Base-by-base conservation (phyloP, 2,329 filamentous ascomycete genomes). In the Pseudogymnoascus sp. region DNA sequence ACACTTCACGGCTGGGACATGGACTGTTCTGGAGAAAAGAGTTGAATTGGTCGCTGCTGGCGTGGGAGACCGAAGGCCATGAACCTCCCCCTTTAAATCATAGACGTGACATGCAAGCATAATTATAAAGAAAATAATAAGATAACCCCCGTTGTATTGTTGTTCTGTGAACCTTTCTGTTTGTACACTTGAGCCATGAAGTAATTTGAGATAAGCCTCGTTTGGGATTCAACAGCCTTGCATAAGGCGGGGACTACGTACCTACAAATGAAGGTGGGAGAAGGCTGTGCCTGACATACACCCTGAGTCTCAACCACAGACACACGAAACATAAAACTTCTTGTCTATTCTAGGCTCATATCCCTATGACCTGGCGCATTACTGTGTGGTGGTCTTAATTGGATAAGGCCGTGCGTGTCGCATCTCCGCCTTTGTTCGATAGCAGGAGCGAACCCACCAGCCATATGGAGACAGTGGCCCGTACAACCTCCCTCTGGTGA, bases 21-120 rank as follows among this genome's bases (percentile, higher is more conserved):
- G 86, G 86, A 38, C 76, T 89, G 49, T 88, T 88, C 72, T 89
- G 85, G 85, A 82, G 86, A 69, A 83, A 86, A 69, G 90, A 93
- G 77, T 78, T 94, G 71, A 94, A 94, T 77, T 93, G 90, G 90
- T 91, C 89, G 74, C 82, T 92, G 73, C 77, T 92, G 71, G 88
- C 86, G 61, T 93, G 89, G 90, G 87, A 92, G 73, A 41, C 49
- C 8, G 49, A 55, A 19, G 49, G 49, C 49, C 49, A 35, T 35
- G 49, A 33, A 14, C 29, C 49, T 35, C 49, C 29, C 29, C 49
- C 49, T 55, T 55, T 55, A 55, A 55, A 55, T 21, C 29, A 55
- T 55, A 55, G 29, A 33, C 33, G 49, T 55, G 49, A 55, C 49
- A 55, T 55, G 29, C 49, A 55, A 55, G 49, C 49, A 55, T 55